Conservation (phyloP, 495 filamentous ascomycete genomes). For the Pseudotulostoma volvatum region DNA sequence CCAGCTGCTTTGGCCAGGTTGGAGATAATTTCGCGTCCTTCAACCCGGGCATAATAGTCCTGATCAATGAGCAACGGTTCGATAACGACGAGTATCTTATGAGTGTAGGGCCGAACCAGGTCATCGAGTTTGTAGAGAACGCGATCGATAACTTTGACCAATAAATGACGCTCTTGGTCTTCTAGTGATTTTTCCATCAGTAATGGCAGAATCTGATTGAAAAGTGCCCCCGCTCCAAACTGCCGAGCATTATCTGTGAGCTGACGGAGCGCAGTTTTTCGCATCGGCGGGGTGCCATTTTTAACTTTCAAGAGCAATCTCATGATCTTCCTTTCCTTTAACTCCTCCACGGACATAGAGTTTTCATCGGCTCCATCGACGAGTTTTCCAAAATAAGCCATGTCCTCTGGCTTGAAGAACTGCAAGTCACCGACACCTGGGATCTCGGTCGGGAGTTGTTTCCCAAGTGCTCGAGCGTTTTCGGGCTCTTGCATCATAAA, state of each 20-base stretch:
- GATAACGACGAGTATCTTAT: constrained; percentile 98
- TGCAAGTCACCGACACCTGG: constrained; percentile 94
- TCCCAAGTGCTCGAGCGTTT: constrained; percentile 60
- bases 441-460: constrained; percentile 90
- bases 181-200: constrained; percentile 98
- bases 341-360: constrained; percentile 76
- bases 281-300: constrained; percentile 97
- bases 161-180: constrained; percentile 94
- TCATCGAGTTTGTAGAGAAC: constrained; percentile 98
- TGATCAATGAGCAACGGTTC: constrained; percentile 97
- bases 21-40: constrained; percentile 96
- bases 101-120: constrained; percentile 87
- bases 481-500: constrained; percentile 98
- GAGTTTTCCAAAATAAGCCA: constrained; percentile 97
- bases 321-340: constrained; percentile 99
- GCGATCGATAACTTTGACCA: constrained; percentile 98
- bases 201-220: constrained; percentile 93
- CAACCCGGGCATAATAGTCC: constrained; percentile 97
- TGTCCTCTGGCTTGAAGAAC: constrained; percentile 98
- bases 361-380: constrained; percentile 92
- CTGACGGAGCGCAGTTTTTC: constrained; percentile 96
- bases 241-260: constrained; percentile 95
- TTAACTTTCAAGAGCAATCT: constrained; percentile 93
- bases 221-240: constrained; percentile 86
- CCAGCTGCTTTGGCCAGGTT: constrained; percentile 94